Conservation (phyloP, 2,329 filamentous ascomycete genomes). For the Lizonia empirigonia region DNA sequence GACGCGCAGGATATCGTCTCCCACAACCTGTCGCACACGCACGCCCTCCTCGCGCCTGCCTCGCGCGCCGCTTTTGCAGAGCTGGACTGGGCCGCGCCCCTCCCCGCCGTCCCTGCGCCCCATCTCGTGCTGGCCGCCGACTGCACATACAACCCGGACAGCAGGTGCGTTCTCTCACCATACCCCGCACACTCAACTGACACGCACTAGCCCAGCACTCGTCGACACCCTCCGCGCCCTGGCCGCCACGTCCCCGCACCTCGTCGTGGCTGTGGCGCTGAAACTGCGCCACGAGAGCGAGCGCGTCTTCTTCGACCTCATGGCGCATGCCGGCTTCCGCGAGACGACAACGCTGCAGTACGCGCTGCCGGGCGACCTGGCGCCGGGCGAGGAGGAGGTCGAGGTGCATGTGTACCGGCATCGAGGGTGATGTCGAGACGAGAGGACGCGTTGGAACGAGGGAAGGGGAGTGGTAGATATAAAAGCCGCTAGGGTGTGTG, state of each 20-base stretch:
- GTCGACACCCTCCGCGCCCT: conserved; percentile 62
- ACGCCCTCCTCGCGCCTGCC: conserved; percentile 44
- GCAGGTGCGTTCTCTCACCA: conserved; percentile 40
- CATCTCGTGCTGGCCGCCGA: conserved; percentile 71
- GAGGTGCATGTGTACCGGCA: conserved; percentile 29
- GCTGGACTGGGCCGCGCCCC: conserved; percentile 67
- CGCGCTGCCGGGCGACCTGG: conserved; percentile 37
- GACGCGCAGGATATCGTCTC: conserved; percentile 66
- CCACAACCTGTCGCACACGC: background rate
- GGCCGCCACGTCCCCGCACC: conserved; percentile 54
- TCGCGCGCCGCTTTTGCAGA: conserved; percentile 56
- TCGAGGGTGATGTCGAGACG: background rate
- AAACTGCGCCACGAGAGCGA: conserved; percentile 73
- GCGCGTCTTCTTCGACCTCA: conserved; percentile 67
- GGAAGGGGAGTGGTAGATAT: background rate
- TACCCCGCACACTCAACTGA: background rate
- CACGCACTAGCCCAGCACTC: conserved; percentile 57
- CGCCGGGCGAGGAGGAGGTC: conserved; percentile 33
- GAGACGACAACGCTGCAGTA: conserved; percentile 19
- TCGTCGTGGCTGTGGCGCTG: conserved; percentile 64
- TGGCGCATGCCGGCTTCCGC: conserved; percentile 39
- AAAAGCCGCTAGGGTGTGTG: too few relatives aligned
- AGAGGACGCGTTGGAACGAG: too few relatives aligned
- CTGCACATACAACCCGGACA: conserved; percentile 75
- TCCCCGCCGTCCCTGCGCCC: conserved; percentile 51